Evolutionary conservation across 208 protist species (phyloP).

Genomic region (Crithidia brevicula): DNA sequence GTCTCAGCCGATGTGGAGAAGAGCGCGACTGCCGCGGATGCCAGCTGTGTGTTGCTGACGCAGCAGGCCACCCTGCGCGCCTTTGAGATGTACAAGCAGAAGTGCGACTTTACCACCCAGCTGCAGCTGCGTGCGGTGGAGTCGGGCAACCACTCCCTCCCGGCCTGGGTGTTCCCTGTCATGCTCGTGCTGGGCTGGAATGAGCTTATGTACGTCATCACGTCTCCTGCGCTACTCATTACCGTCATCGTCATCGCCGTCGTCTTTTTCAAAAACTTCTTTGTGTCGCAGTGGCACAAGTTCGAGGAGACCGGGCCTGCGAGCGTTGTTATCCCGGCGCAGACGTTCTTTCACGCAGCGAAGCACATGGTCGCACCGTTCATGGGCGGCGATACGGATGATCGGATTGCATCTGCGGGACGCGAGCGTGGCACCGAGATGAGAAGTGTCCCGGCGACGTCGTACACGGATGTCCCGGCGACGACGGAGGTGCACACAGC

Average conservation of each 20-base stretch:
- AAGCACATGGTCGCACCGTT: slow-evolving; percentile 27
- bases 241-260: slow-evolving; percentile 46
- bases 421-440: slow-evolving; percentile 5
- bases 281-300: slow-evolving; percentile 72
- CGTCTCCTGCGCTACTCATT: slow-evolving; percentile 67
- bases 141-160: slow-evolving; percentile 58
- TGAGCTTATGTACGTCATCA: slow-evolving; percentile 82
- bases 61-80: slow-evolving; percentile 54
- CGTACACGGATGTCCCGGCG: slow-evolving; percentile 10
- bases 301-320: slow-evolving; percentile 79
- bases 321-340: slow-evolving; percentile 57
- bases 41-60: slow-evolving; percentile 66
- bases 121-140: slow-evolving; percentile 76
- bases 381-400: background rate
- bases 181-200: slow-evolving; percentile 82
- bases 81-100: slow-evolving; percentile 77
- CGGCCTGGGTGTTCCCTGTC: slow-evolving; percentile 75
- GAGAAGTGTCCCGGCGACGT: background rate
- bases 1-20: slow-evolving; percentile 23
- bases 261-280: slow-evolving; percentile 72
- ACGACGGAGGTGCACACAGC: background rate
- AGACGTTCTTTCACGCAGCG: slow-evolving; percentile 19
- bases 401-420: background rate
- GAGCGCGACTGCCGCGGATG: slow-evolving; percentile 25
- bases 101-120: slow-evolving; percentile 86